Evolutionary conservation across 78 protist genomes (phyloP), one percentile per base, ranked within the genome.

Genomic region (Dictyostelium firmibasis): DNA sequence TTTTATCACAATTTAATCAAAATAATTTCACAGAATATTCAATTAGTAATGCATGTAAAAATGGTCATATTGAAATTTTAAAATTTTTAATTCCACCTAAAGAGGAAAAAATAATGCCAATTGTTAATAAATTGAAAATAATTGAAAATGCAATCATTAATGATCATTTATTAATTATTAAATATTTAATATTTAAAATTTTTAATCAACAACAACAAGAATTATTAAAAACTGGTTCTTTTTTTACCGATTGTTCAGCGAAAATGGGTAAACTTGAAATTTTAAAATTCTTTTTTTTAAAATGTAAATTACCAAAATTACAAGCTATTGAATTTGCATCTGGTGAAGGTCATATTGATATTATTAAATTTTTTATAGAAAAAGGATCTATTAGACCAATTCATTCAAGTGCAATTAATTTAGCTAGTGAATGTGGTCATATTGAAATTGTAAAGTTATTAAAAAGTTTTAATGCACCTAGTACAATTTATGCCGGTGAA

Each of bases 311-410:
- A 20, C 67, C 67, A 57, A n/a, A 57, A 20, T 23, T 5, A 5
- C n/a, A 57, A 57, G 16, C 67, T 0, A 57, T 57, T 57, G 67
- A 57, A 57, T 57, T 57, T 0, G 67, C 67, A 16, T 57, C 77
- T 9, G 31, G 29, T 8, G 60, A 8, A 0, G 91, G 91, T 27
- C 81, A 84, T 84, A 43, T 84, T 10, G 91, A 84, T 10, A 38
- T 84, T 14, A 38, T 84, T 29, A 29, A 47, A 38, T 84, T 23
- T 44, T 44, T 84, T 29, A 4, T 72, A 43, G 64, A 41, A 29
- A 27, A n/a, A n/a, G n/a, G 6, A 16, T 4, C 7, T 67, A 0
- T 1, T 6, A 67, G 3, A 67, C 75, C 33, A 67, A 25, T 29
- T 20, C 67, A 57, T 67, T 10, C 33, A 6, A 27, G 38, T 67